phyloP scores from a whole-genome alignment of 108 stramenopile species.

The Cyclotella baltica region DNA sequence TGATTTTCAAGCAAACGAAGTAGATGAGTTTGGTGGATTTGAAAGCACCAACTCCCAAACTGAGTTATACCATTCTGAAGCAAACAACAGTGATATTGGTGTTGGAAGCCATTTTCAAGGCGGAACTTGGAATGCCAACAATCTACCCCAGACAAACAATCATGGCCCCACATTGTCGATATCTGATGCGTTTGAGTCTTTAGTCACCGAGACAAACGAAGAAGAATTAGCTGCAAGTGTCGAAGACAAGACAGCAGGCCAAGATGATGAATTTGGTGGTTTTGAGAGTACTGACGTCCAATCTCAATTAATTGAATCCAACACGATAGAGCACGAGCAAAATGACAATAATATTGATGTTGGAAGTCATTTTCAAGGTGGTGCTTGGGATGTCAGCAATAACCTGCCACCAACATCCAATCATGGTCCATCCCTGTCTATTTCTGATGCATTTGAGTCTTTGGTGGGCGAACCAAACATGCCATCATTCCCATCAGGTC shows the following conservation, averaged over 20 bases:
- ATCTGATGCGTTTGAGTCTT: not conserved
- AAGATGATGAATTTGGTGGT: constrained; percentile 6
- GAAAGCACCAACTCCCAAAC: not conserved
- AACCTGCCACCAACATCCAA: not conserved
- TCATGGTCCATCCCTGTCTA: not conserved
- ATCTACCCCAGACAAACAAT: too few species aligned
- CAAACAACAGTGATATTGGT: not conserved
- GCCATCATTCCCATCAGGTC: too few species aligned
- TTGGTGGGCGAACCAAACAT: too few species aligned
- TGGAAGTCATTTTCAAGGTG: too few species aligned
- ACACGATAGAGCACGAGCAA: not conserved
- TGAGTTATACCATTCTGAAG: not conserved
- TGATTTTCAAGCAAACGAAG: too few species aligned
- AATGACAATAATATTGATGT: too few species aligned
- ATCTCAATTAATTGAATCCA: too few species aligned
- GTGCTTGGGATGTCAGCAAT: not conserved
- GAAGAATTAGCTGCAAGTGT: not conserved
- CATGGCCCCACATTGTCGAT: not conserved
- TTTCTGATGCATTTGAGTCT: not conserved
- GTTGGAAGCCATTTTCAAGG: not conserved
- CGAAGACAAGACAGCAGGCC: not conserved
- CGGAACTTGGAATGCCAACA: not conserved
- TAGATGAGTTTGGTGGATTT: constrained; percentile 31
- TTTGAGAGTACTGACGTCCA: not conserved
- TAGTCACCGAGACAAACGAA: not conserved